Evolutionary conservation across 495 filamentous ascomycete species (phyloP).

Genomic region (Hyaloscypha finlandica): DNA sequence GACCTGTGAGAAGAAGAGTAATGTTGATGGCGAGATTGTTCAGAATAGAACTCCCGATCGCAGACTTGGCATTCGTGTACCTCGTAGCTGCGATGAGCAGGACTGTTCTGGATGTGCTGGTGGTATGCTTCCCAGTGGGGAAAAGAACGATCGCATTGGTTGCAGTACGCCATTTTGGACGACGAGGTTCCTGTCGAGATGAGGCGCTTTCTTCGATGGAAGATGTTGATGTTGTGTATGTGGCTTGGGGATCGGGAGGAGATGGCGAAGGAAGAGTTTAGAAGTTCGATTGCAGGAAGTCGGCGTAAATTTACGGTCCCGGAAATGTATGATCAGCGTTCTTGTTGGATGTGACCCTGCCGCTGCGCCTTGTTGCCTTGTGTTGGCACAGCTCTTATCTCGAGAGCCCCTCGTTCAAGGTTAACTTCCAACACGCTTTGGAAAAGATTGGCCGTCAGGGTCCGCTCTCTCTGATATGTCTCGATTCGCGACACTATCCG

Average conservation of each 20-base stretch:
- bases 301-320: not conserved
- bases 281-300: not conserved
- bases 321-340: not conserved
- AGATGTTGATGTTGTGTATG: not conserved
- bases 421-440: too few species aligned
- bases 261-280: not conserved
- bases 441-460: too few species aligned
- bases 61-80: constrained; percentile 27
- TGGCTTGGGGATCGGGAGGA: not conserved
- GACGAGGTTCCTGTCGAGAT: not conserved
- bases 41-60: constrained; percentile 18
- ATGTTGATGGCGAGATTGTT: constrained; percentile 28
- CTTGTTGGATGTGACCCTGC: not conserved
- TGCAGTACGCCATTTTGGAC: constrained; percentile 13
- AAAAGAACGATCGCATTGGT: constrained; percentile 27
- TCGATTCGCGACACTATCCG: too few species aligned
- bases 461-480: too few species aligned
- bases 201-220: not conserved
- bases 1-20: constrained; percentile 16
- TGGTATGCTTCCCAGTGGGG: constrained; percentile 21
- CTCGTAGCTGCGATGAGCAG: constrained; percentile 14
- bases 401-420: too few species aligned
- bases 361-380: not conserved
- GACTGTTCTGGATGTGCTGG: constrained; percentile 32
- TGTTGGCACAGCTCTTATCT: not conserved